Conservation (phyloP, 257 asterid genomes). For the Solanum pennellii region DNA sequence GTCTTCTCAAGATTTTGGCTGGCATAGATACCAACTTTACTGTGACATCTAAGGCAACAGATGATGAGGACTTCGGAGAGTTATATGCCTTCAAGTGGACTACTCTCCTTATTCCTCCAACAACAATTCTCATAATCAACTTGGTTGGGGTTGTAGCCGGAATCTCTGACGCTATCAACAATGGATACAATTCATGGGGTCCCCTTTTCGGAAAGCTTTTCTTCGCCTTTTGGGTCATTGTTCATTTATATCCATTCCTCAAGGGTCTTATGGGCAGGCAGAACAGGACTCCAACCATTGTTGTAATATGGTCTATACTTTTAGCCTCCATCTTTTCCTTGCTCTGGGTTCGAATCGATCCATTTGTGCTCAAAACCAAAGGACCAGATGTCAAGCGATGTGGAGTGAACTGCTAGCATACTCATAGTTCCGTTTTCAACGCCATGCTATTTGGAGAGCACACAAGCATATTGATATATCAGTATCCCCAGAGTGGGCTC, state of each 20-base stretch:
- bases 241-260: slow-evolving; percentile 87
- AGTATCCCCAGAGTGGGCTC: neutral
- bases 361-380: slow-evolving; percentile 58
- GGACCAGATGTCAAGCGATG: slow-evolving; percentile 80
- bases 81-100: slow-evolving; percentile 89
- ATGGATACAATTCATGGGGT: slow-evolving; percentile 86
- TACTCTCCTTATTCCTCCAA: slow-evolving; percentile 84
- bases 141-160: slow-evolving; percentile 91
- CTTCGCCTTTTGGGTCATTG: slow-evolving; percentile 89
- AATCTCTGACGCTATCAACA: slow-evolving; percentile 78
- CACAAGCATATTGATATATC: slow-evolving; percentile 8
- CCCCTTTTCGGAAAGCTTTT: slow-evolving; percentile 86
- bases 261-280: slow-evolving; percentile 89
- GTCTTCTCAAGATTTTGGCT: slow-evolving; percentile 64
- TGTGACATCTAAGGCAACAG: slow-evolving; percentile 70
- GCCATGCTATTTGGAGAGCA: neutral
- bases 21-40: slow-evolving; percentile 91
- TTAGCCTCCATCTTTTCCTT: slow-evolving; percentile 83
- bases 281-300: slow-evolving; percentile 86
- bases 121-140: slow-evolving; percentile 73
- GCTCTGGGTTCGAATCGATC: slow-evolving; percentile 86
- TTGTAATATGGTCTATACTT: slow-evolving; percentile 76
- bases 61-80: slow-evolving; percentile 83
- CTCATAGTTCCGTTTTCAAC: slow-evolving; percentile 1
- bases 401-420: slow-evolving; percentile 69